These are phyloP conservation scores for Venturia nashicola DNA, from an alignment of 2,329 filamentous ascomycete species.

Conservation along the genomic window DNA sequence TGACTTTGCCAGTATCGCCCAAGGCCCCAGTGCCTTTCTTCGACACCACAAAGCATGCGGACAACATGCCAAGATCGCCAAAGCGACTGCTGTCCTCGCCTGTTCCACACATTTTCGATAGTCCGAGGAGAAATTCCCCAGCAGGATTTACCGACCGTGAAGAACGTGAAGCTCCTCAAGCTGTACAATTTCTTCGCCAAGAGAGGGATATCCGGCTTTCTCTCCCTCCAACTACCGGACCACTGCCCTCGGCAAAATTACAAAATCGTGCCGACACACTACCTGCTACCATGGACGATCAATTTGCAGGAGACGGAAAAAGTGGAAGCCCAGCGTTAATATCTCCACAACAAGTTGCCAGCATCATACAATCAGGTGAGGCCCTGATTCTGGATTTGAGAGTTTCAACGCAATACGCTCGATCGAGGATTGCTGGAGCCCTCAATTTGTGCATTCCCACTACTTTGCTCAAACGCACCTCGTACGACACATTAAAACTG, in stretches of 20 bases:
- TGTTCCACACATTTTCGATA: constrained; percentile 27
- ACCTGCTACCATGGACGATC: constrained; percentile 21
- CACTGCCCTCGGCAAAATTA: constrained; percentile 9
- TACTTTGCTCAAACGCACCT: constrained; percentile 78
- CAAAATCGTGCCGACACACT: constrained; percentile 34
- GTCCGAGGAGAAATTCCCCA: constrained; percentile 34
- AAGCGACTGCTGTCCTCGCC: constrained; percentile 35
- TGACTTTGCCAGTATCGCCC: constrained; percentile 6
- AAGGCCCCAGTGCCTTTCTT: neutral
- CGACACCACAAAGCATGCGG: neutral
- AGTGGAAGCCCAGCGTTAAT: constrained; percentile 26
- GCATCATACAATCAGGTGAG: constrained; percentile 36
- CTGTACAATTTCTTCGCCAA: constrained; percentile 22
- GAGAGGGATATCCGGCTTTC: constrained; percentile 21
- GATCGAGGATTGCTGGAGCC: constrained; percentile 64
- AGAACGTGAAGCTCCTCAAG: constrained; percentile 21
- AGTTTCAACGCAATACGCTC: constrained; percentile 69
- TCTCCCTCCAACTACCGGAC: constrained; percentile 16
- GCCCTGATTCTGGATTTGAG: constrained; percentile 73
- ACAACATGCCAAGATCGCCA: constrained; percentile 27
- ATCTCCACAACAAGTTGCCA: constrained; percentile 36
- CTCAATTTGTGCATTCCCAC: constrained; percentile 92
- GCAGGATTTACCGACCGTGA: constrained; percentile 27
- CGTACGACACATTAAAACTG: constrained; percentile 79
- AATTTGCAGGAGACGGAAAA: constrained; percentile 17